Conservation (phyloP, 306 rosid species). For the Lagenaria siceraria region DNA sequence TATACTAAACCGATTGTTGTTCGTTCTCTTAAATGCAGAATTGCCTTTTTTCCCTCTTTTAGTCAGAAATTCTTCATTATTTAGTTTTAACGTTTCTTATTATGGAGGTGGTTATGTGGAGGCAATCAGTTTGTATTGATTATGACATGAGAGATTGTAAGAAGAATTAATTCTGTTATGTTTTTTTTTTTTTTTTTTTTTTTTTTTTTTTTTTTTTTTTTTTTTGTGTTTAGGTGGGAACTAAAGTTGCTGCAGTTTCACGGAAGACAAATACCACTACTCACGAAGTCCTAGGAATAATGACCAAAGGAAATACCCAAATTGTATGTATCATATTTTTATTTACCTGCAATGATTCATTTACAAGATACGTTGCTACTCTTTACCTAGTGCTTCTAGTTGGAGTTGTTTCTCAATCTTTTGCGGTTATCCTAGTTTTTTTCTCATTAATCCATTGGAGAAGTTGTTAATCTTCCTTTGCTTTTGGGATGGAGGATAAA, state of each 20-base stretch:
- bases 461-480: background rate
- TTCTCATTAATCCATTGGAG: background rate
- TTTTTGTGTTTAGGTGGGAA: slow-evolving; percentile 53
- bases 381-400: background rate
- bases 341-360: background rate
- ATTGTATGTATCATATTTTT: slow-evolving; percentile 38
- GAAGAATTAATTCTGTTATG: background rate
- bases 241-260: slow-evolving; percentile 96
- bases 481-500: background rate
- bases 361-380: background rate
- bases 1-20: background rate
- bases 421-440: background rate
- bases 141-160: background rate
- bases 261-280: slow-evolving; percentile 94
- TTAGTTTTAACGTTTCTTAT: background rate
- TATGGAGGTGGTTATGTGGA: background rate
- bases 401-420: background rate
- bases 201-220: too few relatives aligned
- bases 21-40: background rate
- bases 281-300: slow-evolving; percentile 83
- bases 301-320: slow-evolving; percentile 83
- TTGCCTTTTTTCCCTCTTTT: background rate
- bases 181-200: background rate
- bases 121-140: background rate
- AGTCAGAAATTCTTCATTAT: background rate